phyloP scores from a whole-genome alignment of 2,329 filamentous ascomycete species.

The Neoascochyta sp. region DNA sequence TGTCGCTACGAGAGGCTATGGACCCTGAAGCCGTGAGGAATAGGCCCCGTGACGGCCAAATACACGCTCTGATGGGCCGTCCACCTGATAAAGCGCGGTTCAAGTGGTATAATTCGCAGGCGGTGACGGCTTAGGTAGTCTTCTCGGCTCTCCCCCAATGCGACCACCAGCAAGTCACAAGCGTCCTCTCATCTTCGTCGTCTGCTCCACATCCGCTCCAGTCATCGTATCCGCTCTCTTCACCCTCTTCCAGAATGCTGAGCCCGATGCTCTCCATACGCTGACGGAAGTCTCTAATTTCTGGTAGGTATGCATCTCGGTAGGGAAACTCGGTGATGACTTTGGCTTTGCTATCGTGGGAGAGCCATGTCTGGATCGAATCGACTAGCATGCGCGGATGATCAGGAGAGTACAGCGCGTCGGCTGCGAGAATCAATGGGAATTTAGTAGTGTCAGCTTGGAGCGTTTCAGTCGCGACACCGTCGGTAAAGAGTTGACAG shows the following conservation, averaged over 20 bases:
- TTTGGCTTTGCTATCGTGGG: conserved; percentile 53
- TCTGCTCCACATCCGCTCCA: conserved; percentile 54
- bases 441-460: conserved; percentile 31
- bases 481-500: conserved; percentile 16
- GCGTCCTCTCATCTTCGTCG: conserved; percentile 44
- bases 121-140: conserved; percentile 13
- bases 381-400: conserved; percentile 72
- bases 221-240: conserved; percentile 67
- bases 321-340: conserved; percentile 79
- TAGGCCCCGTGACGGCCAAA: no score
- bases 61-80: no score
- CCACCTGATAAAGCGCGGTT: conserved; percentile 1
- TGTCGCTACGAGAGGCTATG: no score
- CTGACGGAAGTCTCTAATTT: conserved; percentile 61
- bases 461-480: conserved; percentile 3
- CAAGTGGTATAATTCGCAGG: conserved; percentile 4
- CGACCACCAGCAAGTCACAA: conserved; percentile 67
- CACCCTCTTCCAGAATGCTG: conserved; percentile 57
- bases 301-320: conserved; percentile 64
- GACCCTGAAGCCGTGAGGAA: no score
- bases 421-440: conserved; percentile 72
- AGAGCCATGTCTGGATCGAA: conserved; percentile 67
- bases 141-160: conserved; percentile 53
- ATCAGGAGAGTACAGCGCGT: conserved; percentile 80
- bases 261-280: conserved; percentile 56